These are phyloP conservation scores for Alloteropsis angusta DNA, from an alignment of 202 grass and related monocot species.

Conservation along the genomic window DNA sequence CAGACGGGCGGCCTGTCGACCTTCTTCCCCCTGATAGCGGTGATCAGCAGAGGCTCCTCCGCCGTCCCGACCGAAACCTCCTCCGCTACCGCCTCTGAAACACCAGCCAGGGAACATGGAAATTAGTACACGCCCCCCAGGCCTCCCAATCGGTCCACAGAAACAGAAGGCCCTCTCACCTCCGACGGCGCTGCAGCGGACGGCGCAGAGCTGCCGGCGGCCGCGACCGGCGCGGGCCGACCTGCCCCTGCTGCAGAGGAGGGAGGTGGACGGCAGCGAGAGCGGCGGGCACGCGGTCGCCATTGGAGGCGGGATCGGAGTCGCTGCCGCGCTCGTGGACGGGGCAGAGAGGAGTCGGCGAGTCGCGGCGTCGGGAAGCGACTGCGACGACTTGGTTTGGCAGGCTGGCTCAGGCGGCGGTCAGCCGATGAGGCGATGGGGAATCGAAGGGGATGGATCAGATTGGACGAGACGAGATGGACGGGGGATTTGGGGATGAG, in stretches of 20 bases:
- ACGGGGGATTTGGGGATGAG: not conserved
- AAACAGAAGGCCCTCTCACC: slow-evolving; percentile 22
- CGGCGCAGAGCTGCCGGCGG: slow-evolving; percentile 9
- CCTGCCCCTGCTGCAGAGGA: slow-evolving; percentile 12
- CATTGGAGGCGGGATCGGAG: slow-evolving; percentile 18
- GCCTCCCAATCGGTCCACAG: not conserved
- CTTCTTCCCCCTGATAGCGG: slow-evolving; percentile 72
- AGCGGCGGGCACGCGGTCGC: slow-evolving; percentile 62
- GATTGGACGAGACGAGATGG: slow-evolving; percentile 14
- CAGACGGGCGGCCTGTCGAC: slow-evolving; percentile 91
- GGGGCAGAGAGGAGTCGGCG: not conserved
- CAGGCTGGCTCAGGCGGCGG: not conserved
- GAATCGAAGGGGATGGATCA: slow-evolving; percentile 6
- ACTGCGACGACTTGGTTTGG: slow-evolving; percentile 10
- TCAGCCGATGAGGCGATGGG: not conserved
- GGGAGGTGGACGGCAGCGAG: slow-evolving; percentile 47
- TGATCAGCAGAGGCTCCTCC: slow-evolving; percentile 70
- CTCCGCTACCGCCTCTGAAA: slow-evolving; percentile 58
- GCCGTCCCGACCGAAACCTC: slow-evolving; percentile 23
- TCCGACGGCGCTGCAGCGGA: slow-evolving; percentile 74
- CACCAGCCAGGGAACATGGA: not conserved
- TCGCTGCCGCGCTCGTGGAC: not conserved
- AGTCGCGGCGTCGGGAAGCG: not conserved
- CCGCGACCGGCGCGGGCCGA: slow-evolving; percentile 17
- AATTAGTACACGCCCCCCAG: not conserved